phyloP scores from a whole-genome alignment of 1,284 basidiomycete genomes.

The Microbotryomycetes sp. region DNA sequence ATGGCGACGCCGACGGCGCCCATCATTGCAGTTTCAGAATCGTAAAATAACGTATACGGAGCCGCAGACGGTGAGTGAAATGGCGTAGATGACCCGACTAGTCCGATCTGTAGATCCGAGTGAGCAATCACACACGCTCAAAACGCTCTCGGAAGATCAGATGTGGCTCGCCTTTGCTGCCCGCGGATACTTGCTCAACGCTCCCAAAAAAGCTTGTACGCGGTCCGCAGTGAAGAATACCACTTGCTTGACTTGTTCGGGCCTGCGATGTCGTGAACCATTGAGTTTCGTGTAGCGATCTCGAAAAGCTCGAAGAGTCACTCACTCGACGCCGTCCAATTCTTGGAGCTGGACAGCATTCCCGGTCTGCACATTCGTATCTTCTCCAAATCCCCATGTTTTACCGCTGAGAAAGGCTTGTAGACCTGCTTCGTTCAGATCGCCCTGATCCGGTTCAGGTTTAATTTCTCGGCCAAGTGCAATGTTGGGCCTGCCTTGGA shows the following conservation, averaged over 20 bases:
- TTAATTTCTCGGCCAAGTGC: constrained; percentile 21
- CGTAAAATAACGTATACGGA: constrained; percentile 18
- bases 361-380: not conserved
- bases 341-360: not conserved
- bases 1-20: constrained; percentile 26
- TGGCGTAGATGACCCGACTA: constrained; percentile 23
- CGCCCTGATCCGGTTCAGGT: not conserved
- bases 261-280: too few relatives aligned
- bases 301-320: not conserved
- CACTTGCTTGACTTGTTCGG: constrained; percentile 11
- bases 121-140: too few relatives aligned
- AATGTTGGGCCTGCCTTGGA: constrained; percentile 22
- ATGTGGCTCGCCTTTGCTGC: not conserved
- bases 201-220: constrained; percentile 16
- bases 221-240: constrained; percentile 26
- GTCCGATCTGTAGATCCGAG: constrained; percentile 12
- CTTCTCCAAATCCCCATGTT: constrained; percentile 25
- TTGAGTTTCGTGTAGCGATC: too few relatives aligned
- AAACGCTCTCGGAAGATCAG: too few relatives aligned
- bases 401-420: constrained; percentile 23
- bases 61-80: constrained; percentile 16
- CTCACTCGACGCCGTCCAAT: constrained; percentile 10
- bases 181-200: not conserved
- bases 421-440: constrained; percentile 8
- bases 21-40: not conserved